phyloP scores from a whole-genome alignment of 1,284 basidiomycete species.

The Ganoderma lingzhi region DNA sequence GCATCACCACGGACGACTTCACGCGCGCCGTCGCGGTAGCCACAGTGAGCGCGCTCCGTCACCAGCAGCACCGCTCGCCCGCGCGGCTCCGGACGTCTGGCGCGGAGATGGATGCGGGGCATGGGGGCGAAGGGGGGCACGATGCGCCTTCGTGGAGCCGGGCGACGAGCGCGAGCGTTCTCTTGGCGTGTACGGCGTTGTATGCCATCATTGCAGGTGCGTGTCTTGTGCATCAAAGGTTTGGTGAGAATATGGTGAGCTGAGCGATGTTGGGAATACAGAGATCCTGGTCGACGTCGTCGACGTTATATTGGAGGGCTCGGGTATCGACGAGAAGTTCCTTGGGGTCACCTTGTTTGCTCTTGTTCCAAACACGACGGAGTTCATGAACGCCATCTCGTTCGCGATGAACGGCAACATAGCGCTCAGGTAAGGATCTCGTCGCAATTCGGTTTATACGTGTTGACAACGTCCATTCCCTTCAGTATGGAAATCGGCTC shows the following conservation, averaged over 20 bases:
- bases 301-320: slow-evolving; percentile 93
- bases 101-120: slow-evolving; percentile 49
- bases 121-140: slow-evolving; percentile 65
- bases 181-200: slow-evolving; percentile 89
- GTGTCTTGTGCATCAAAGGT: slow-evolving; percentile 36
- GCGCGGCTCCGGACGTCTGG: slow-evolving; percentile 48
- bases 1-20: slow-evolving; percentile 87
- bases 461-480: slow-evolving; percentile 5
- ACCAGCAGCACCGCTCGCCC: slow-evolving; percentile 70
- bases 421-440: slow-evolving; percentile 77
- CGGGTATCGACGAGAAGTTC: slow-evolving; percentile 97
- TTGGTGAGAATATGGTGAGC: background rate
- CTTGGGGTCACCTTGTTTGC: slow-evolving; percentile 97
- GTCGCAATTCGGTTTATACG: background rate
- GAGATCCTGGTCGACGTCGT: slow-evolving; percentile 97
- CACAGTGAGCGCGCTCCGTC: slow-evolving; percentile 85
- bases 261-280: slow-evolving; percentile 40
- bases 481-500: slow-evolving; percentile 98
- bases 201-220: slow-evolving; percentile 96
- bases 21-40: slow-evolving; percentile 91
- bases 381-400: slow-evolving; percentile 99
- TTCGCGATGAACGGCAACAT: slow-evolving; percentile 99
- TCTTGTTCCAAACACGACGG: slow-evolving; percentile 97
- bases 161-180: slow-evolving; percentile 84
- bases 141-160: slow-evolving; percentile 97